phyloP scores from a whole-genome alignment of 805 yeast species.

The Komagataella kurtzmanii region DNA sequence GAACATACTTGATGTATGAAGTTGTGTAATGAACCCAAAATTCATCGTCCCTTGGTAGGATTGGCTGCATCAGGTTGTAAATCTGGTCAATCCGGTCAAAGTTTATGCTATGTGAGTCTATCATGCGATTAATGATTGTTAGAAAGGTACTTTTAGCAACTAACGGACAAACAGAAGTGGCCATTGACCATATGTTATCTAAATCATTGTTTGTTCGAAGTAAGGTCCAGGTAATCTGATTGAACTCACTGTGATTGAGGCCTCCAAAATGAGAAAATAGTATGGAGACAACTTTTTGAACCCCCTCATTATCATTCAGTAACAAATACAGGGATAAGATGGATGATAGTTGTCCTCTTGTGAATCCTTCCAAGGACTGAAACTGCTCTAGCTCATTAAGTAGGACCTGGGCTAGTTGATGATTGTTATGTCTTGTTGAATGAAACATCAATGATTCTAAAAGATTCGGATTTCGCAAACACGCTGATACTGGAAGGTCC shows the following conservation, averaged over 20 bases:
- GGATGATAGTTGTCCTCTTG: conserved; percentile 16
- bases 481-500: conserved; percentile 19
- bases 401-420: conserved; percentile 12
- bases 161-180: conserved; percentile 6
- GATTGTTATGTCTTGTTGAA: conserved; percentile 13
- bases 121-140: conserved; percentile 15
- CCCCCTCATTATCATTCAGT: conserved; percentile 13
- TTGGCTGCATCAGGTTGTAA: conserved; percentile 6
- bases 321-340: conserved; percentile 14
- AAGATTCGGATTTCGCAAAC: conserved; percentile 17
- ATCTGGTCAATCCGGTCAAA: conserved; percentile 12
- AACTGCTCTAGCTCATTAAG: conserved; percentile 3
- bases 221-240: conserved; percentile 15
- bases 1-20: conserved; percentile 17
- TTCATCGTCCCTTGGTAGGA: conserved; percentile 6
- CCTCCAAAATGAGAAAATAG: conserved; percentile 12
- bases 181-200: conserved; percentile 16
- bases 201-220: conserved; percentile 5
- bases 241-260: conserved; percentile 15
- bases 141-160: conserved; percentile 14
- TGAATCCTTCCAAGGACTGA: conserved; percentile 13
- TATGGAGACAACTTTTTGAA: conserved; percentile 13
- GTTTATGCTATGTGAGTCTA: conserved; percentile 10
- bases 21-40: conserved; percentile 17
- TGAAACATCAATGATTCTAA: conserved; percentile 18